Base-by-base conservation (phyloP, 345 rosid species). In the Salix udensis region DNA sequence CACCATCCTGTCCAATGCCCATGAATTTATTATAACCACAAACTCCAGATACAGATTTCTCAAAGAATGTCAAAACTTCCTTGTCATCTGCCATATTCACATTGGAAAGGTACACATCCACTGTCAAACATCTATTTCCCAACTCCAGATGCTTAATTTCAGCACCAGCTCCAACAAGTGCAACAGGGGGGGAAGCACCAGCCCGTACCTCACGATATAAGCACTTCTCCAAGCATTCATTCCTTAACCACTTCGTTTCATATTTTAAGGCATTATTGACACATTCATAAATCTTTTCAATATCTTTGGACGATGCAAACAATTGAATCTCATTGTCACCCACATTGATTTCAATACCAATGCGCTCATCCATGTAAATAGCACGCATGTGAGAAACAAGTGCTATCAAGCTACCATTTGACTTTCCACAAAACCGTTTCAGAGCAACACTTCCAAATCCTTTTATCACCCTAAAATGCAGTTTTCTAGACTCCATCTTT, bases 121-220 rank as follows among this genome's bases (percentile, higher is more conserved):
- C 88, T 36, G 90, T 83, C 72, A 94, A 82, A 85, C 44, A 88
- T 75, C 89, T 88, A 76, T 84, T 89, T 68, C 87, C 88, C 77
- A 91, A 87, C 86, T 94, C 97, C 78, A 92, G 85, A 88, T 94
- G 97, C 87, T 87, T 91, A 79, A 94, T 90, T 85, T 86, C 89
- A 60, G 95, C 97, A 79, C 97, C 97, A 75, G 95, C 84, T 76
- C 97, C 98, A 71, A 94, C 86, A 80, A 94, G 86, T 37, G 96
- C 98, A 64, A 88, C 19, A 52, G 89, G 85, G 42, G 90, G 86
- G 39, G 88, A 86, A 50, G 74, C 81, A 67, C 89, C 85, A n/a
- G 85, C 87, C 67, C 72, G 70, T 39, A 44, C 81, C 16, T 91
- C 92, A 66, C 82, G 86, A 80, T 85, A 90, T 62, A 92, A 74